These are phyloP conservation scores for Inga laurina DNA, from an alignment of 306 rosid species.

Conservation along the genomic window DNA sequence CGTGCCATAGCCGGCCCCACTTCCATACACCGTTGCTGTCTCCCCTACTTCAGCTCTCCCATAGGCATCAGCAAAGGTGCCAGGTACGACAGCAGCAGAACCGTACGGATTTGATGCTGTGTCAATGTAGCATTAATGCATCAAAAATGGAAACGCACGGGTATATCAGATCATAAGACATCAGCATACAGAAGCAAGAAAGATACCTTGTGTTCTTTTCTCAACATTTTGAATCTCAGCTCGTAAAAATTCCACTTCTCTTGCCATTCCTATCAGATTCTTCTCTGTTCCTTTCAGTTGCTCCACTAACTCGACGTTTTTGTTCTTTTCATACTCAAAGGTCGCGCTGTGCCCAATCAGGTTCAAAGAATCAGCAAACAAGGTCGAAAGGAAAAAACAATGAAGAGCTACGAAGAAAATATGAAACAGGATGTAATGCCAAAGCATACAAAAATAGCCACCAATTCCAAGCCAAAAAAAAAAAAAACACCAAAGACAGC, in stretches of 20 bases:
- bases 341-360: slow-evolving; percentile 49
- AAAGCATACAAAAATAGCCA: background rate
- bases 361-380: slow-evolving; percentile 29
- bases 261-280: slow-evolving; percentile 71
- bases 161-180: slow-evolving; percentile 14
- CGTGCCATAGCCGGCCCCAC: slow-evolving; percentile 41
- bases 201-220: slow-evolving; percentile 67
- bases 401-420: slow-evolving; percentile 15
- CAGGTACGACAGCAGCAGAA: slow-evolving; percentile 39
- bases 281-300: slow-evolving; percentile 75
- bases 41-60: slow-evolving; percentile 57
- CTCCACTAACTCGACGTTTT: slow-evolving; percentile 74
- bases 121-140: slow-evolving; percentile 8
- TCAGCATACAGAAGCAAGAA: slow-evolving; percentile 21
- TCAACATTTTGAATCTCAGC: slow-evolving; percentile 63
- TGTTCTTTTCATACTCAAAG: slow-evolving; percentile 72
- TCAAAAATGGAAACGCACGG: slow-evolving; percentile 33
- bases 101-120: slow-evolving; percentile 53
- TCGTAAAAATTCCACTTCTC: slow-evolving; percentile 76
- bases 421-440: slow-evolving; percentile 9
- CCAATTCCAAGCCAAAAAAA: background rate
- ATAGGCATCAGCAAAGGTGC: slow-evolving; percentile 47
- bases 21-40: slow-evolving; percentile 38
- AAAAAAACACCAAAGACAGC: background rate
- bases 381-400: slow-evolving; percentile 13